Percentiles rank a stretch among this genome's conserved stretches.
phyloP scores from a whole-genome alignment of 2,329 filamentous ascomycete species.

The Pyrenophora teres region DNA sequence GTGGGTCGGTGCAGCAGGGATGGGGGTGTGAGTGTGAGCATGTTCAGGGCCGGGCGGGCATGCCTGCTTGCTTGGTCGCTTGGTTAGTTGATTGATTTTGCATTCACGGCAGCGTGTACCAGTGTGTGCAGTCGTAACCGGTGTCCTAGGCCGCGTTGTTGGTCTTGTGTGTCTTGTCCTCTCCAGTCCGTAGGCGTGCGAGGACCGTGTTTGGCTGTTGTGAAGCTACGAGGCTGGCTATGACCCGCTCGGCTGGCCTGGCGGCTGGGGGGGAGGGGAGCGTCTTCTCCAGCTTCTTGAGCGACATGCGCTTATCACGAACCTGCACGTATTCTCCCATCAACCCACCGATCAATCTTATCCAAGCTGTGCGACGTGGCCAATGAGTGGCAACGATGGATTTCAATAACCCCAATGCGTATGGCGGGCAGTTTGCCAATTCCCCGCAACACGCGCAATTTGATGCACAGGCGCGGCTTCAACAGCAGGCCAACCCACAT shows the following conservation, averaged over 20 bases:
- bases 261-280: slow-evolving; percentile 2
- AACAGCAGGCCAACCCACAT: slow-evolving; percentile 38
- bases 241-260: slow-evolving; percentile 18
- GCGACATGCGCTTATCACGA: slow-evolving; percentile 37
- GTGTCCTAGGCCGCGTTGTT: too few species aligned
- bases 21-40: slow-evolving; percentile 17
- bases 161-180: not conserved
- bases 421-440: slow-evolving; percentile 40
- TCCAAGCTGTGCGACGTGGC: slow-evolving; percentile 45
- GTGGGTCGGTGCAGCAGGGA: slow-evolving; percentile 22
- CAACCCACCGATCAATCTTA: slow-evolving; percentile 44
- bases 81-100: not conserved
- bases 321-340: slow-evolving; percentile 35
- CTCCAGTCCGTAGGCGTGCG: not conserved
- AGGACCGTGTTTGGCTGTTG: not conserved
- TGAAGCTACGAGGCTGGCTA: not conserved
- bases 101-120: not conserved
- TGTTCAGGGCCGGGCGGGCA: slow-evolving; percentile 16
- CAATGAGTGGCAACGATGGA: slow-evolving; percentile 47
- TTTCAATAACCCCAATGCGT: slow-evolving; percentile 46
- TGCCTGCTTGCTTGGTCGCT: slow-evolving; percentile 14
- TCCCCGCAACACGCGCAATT: slow-evolving; percentile 42
- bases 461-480: slow-evolving; percentile 43
- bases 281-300: slow-evolving; percentile 2
- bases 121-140: too few species aligned